A percentile compares a stretch with the other conserved stretches of the same genome.
Evolutionary conservation across 2,329 filamentous ascomycete genomes (phyloP).

Genomic region (Taxawa tesnikishii): DNA sequence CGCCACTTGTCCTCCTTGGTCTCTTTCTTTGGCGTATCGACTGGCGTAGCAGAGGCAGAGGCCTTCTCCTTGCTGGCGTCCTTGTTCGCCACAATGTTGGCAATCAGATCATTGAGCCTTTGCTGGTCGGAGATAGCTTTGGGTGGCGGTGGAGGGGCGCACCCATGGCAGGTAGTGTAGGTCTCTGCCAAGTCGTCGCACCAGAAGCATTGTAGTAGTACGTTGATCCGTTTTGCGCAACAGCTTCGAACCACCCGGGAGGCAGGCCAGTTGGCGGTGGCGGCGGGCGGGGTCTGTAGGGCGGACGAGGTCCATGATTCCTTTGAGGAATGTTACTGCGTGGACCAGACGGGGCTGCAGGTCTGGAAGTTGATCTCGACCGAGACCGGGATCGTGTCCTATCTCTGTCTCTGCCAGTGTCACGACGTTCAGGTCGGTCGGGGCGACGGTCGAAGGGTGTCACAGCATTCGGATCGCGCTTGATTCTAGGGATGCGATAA

Average conservation of each 20-base stretch:
- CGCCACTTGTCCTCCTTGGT: slow-evolving; percentile 60
- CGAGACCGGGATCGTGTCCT: slow-evolving; percentile 33
- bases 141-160: slow-evolving; percentile 45
- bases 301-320: slow-evolving; percentile 38
- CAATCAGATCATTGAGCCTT: slow-evolving; percentile 60
- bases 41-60: slow-evolving; percentile 52
- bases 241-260: slow-evolving; percentile 73
- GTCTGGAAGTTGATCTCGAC: slow-evolving; percentile 33
- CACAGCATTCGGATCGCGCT: slow-evolving; percentile 56
- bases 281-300: slow-evolving; percentile 31
- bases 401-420: slow-evolving; percentile 36
- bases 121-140: slow-evolving; percentile 63
- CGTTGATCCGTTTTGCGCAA: slow-evolving; percentile 54
- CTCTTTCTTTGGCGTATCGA: slow-evolving; percentile 41
- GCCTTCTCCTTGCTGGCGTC: slow-evolving; percentile 39
- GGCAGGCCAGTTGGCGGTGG: slow-evolving; percentile 48
- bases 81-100: slow-evolving; percentile 53
- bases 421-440: slow-evolving; percentile 51
- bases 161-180: slow-evolving; percentile 49
- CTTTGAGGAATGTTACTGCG: slow-evolving; percentile 45
- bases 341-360: slow-evolving; percentile 39
- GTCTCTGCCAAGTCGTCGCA: slow-evolving; percentile 69
- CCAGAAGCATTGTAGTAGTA: slow-evolving; percentile 82
- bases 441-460: slow-evolving; percentile 41
- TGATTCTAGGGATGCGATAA: slow-evolving; percentile 87